Percentiles rank a stretch among this genome's conserved stretches.
phyloP scores from a whole-genome alignment of 352 stramenopile genomes.

The Peronosclerospora sorghi region DNA sequence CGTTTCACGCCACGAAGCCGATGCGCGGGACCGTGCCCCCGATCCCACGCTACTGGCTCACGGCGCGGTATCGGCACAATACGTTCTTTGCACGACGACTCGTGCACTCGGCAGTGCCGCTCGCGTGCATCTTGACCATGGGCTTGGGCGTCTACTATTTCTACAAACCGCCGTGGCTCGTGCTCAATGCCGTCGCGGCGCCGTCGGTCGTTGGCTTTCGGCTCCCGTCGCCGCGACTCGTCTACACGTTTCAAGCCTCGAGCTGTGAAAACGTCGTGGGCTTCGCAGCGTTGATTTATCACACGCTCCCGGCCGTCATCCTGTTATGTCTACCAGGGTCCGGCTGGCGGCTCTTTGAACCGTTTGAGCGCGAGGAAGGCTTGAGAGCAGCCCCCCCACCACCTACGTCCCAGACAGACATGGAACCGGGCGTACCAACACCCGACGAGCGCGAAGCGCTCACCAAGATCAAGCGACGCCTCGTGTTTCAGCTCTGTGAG shows the following conservation, averaged over 20 bases:
- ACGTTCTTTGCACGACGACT: constrained; percentile 69
- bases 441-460: constrained; percentile 26
- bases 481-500: constrained; percentile 66
- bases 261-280: constrained; percentile 72
- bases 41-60: constrained; percentile 48
- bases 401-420: constrained; percentile 12
- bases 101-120: constrained; percentile 28
- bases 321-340: constrained; percentile 47
- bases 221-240: constrained; percentile 25
- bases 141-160: constrained; percentile 64
- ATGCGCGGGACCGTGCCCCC: constrained; percentile 38
- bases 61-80: constrained; percentile 51
- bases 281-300: constrained; percentile 65
- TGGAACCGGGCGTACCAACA: constrained; percentile 13
- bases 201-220: constrained; percentile 36
- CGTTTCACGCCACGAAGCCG: constrained; percentile 23
- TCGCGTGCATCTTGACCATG: constrained; percentile 29
- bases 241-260: constrained; percentile 60
- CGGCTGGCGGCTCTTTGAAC: constrained; percentile 51
- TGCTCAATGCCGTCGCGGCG: constrained; percentile 22
- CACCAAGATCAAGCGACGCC: constrained; percentile 62
- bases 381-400: not conserved
- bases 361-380: constrained; percentile 48
- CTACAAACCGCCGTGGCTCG: constrained; percentile 36
- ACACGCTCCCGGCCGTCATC: constrained; percentile 46